phyloP scores from a whole-genome alignment of 2,329 filamentous ascomycete species.

The Venturia oleaginea region DNA sequence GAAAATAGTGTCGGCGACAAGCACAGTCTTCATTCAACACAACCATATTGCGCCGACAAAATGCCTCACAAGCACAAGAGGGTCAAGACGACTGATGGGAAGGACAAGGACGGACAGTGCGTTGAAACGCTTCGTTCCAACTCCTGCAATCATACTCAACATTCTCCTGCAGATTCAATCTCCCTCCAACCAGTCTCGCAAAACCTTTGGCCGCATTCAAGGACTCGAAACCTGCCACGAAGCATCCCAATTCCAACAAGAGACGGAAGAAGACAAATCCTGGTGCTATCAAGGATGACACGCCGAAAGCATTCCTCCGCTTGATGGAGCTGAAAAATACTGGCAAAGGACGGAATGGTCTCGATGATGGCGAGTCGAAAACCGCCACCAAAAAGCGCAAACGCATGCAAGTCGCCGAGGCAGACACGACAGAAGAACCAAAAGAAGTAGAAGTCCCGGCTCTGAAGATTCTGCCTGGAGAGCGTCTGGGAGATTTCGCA shows the following conservation, averaged over 20 bases:
- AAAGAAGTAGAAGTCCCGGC: constrained; percentile 24
- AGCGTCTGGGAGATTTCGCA: constrained; percentile 72
- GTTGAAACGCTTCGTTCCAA: background rate
- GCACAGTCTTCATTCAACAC: background rate
- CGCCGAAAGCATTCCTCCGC: constrained; percentile 76
- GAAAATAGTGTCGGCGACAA: background rate
- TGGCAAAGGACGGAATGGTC: constrained; percentile 49
- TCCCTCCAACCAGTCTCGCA: constrained; percentile 52
- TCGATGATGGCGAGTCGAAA: constrained; percentile 58
- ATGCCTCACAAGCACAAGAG: constrained; percentile 88
- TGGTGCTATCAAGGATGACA: constrained; percentile 57
- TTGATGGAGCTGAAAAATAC: constrained; percentile 66
- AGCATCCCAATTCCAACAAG: constrained; percentile 21
- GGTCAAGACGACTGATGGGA: constrained; percentile 31
- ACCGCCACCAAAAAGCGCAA: constrained; percentile 39
- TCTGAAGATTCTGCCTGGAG: constrained; percentile 71
- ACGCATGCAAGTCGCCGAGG: constrained; percentile 23
- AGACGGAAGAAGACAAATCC: constrained; percentile 26
- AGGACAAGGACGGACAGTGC: constrained; percentile 27
- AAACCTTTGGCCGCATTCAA: constrained; percentile 44
- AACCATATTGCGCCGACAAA: constrained; percentile 15
- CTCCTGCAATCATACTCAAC: constrained; percentile 23
- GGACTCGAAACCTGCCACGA: constrained; percentile 22
- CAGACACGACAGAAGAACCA: constrained; percentile 17
- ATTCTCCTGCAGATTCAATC: constrained; percentile 44